phyloP scores from a whole-genome alignment of 768 basidiomycete species.

The Cystofilobasidium bisporidii region DNA sequence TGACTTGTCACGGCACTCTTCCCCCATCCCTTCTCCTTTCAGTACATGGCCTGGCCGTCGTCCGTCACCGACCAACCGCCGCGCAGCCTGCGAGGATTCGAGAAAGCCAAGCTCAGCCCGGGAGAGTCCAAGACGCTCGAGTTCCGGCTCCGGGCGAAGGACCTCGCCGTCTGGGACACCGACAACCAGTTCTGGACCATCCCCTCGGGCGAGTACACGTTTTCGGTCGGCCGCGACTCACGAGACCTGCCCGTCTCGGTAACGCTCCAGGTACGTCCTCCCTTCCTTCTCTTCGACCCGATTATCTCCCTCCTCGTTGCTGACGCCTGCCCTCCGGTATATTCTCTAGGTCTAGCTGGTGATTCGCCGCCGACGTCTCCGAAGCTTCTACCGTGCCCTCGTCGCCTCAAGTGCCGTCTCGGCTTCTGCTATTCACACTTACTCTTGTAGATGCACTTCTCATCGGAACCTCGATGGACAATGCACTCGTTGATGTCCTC shows the following conservation, averaged over 20 bases:
- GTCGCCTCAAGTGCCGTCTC: no score
- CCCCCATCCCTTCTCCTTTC: no score
- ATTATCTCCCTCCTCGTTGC: no score
- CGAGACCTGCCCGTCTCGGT: constrained; percentile 8
- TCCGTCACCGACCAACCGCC: constrained; percentile 18
- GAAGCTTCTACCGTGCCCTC: no score
- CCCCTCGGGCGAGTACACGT: constrained; percentile 19
- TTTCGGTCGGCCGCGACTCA: neutral
- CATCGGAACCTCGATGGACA: no score
- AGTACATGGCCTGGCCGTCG: constrained; percentile 24
- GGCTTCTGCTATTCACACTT: no score
- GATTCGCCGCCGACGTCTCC: no score
- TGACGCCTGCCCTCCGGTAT: no score
- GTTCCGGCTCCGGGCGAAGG: constrained; percentile 18
- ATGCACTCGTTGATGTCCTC: no score
- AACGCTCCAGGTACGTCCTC: neutral
- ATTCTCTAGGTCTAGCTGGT: no score
- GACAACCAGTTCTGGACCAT: constrained; percentile 2
- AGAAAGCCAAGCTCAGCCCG: constrained; percentile 4
- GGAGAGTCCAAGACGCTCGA: constrained; percentile 18
- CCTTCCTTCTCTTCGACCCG: neutral
- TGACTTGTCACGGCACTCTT: no score
- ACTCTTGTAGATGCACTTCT: no score
- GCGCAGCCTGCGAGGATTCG: constrained; percentile 19
- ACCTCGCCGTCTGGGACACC: constrained; percentile 15